A percentile compares a stretch with the other conserved stretches of the same genome.
Conservation (phyloP, 345 rosid genomes). For the Eucalyptus pauciflora region DNA sequence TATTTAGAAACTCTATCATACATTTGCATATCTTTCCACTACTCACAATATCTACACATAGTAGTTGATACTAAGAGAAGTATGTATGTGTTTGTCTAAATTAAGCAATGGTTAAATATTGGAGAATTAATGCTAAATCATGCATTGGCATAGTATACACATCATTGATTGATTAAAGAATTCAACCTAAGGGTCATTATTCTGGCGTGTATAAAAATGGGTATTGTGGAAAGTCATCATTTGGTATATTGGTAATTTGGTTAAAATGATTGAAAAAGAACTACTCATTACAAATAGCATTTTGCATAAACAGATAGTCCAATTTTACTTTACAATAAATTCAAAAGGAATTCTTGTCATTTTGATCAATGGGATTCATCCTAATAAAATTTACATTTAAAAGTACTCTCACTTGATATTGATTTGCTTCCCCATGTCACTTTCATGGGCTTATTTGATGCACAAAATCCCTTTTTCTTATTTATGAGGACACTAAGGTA, state of each 20-base stretch:
- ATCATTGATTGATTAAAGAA: background rate
- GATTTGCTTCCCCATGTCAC: background rate
- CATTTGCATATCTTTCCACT: background rate
- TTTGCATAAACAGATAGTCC: background rate
- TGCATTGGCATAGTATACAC: background rate
- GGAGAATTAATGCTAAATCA: background rate
- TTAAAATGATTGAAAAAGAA: background rate
- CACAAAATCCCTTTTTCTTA: too few species aligned
- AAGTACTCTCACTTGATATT: background rate
- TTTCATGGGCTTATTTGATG: background rate
- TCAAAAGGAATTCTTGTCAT: background rate
- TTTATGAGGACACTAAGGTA: background rate
- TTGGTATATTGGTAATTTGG: background rate
- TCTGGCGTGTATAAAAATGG: background rate
- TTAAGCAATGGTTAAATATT: background rate
- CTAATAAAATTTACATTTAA: too few species aligned
- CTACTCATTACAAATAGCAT: background rate
- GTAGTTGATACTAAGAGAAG: background rate
- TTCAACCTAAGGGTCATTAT: background rate
- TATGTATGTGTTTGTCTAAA: background rate
- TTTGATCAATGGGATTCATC: background rate
- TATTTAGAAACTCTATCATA: background rate
- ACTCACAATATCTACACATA: background rate
- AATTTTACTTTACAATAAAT: background rate
- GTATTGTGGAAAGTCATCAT: background rate